Conservation (phyloP, 2,329 filamentous ascomycete species). For the Raffaelea arxii region DNA sequence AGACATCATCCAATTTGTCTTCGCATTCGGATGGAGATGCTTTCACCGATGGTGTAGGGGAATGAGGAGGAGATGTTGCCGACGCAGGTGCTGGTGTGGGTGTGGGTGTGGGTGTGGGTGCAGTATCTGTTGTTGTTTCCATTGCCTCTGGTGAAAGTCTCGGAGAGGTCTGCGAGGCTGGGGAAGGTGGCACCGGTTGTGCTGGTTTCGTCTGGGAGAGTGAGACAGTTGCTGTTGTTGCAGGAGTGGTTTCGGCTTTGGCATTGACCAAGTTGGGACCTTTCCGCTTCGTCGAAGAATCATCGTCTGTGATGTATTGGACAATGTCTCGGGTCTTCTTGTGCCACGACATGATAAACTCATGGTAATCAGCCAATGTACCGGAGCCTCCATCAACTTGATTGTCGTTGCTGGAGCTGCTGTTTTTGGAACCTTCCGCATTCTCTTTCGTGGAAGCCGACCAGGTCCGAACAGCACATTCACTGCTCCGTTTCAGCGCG, state of each 20-base stretch:
- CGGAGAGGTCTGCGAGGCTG: neutral
- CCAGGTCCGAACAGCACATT: slow-evolving; percentile 37
- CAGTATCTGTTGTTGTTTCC: too few species aligned
- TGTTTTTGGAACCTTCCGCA: slow-evolving; percentile 10
- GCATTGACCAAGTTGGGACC: neutral
- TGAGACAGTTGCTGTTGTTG: neutral
- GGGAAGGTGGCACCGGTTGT: neutral
- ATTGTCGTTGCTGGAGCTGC: neutral
- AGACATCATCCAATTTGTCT: too few species aligned
- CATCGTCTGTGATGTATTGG: slow-evolving; percentile 29
- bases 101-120: too few species aligned
- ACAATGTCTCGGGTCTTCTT: slow-evolving; percentile 62
- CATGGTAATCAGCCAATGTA: slow-evolving; percentile 39
- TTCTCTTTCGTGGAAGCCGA: slow-evolving; percentile 21
- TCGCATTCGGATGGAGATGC: too few species aligned
- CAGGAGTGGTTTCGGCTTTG: neutral
- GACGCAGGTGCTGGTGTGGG: too few species aligned
- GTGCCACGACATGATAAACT: slow-evolving; percentile 65
- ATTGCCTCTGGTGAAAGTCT: too few species aligned
- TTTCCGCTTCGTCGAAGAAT: too few species aligned
- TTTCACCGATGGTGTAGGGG: too few species aligned
- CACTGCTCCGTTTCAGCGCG: slow-evolving; percentile 41
- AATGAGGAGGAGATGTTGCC: too few species aligned
- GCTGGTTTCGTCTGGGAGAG: neutral
- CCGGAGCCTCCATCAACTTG: neutral